Evolutionary conservation across 805 yeast genomes (phyloP), one percentile per base, ranked within the genome.

Genomic region (Maudiozyma serrabonitensis): DNA sequence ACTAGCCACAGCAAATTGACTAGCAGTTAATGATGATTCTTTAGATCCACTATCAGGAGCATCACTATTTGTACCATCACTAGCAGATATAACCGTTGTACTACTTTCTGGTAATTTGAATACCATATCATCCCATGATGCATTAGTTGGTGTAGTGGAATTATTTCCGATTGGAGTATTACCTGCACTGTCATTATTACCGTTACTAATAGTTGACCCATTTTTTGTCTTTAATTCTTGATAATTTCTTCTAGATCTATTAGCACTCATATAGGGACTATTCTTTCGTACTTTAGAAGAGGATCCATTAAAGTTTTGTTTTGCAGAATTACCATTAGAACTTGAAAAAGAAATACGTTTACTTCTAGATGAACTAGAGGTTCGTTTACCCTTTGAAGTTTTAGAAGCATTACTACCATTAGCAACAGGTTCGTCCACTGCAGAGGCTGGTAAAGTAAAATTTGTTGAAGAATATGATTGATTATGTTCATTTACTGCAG

Each of bases 231-330:
- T 47, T 11, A 47, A 37, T 47, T 47, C 50, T 25, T 44, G 23
- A 28, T 41, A 52, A 28, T 50, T 47, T 41, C 51, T 52, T 46
- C 52, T 55, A 11, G 53, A 26, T 35, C 57, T 51, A 18, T 55
- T 53, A 3, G 58, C 52, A 40, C 48, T 48, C 48, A 52, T 56
- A 48, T 53, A 68, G 47, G 64, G 72, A 50, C 63, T 67, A 44
- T 56, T 58, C 46, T 69, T 56, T 54, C 64, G 50, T 53, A 60
- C 65, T 55, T 68, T 55, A 43, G 69, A 55, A 52, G 61, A 41
- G 26, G 56, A 35, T 6, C 41, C 21, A 6, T 54, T 45, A 2
- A 39, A 40, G 13, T 46, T n/a, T 11, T 43, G 16, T 16, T 41
- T 45, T 18, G 34, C 13, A 23, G 23, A 31, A 25, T 26, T 32